phyloP scores from a whole-genome alignment of 257 asterid species.

The Penstemon eatonii region DNA sequence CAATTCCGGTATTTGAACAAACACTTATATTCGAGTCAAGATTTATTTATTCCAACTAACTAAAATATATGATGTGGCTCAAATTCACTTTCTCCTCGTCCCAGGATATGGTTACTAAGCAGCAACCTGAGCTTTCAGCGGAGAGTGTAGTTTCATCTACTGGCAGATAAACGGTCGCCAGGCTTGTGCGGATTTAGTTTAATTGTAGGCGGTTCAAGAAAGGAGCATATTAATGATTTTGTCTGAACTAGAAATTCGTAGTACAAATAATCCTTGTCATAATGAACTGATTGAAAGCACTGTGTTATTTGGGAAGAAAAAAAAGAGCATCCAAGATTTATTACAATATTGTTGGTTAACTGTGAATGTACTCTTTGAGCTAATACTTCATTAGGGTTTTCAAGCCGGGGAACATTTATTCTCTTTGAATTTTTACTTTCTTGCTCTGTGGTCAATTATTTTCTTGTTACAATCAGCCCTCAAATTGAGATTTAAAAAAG shows the following conservation, averaged over 20 bases:
- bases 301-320: no score
- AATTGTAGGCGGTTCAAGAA: constrained; percentile 17
- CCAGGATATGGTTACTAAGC: constrained; percentile 79
- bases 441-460: no score
- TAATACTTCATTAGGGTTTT: no score
- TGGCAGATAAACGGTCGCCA: neutral
- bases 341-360: no score
- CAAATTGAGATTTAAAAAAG: no score
- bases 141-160: neutral
- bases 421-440: no score
- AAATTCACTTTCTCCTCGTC: neutral
- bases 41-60: neutral
- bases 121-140: constrained; percentile 21
- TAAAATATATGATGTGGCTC: neutral
- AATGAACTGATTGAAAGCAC: no score
- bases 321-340: no score
- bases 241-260: constrained; percentile 15
- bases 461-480: no score
- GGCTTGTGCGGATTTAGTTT: constrained; percentile 47
- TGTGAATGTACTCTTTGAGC: no score
- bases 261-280: neutral
- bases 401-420: no score
- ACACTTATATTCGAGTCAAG: neutral
- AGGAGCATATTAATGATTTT: constrained; percentile 29
- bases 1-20: constrained; percentile 62